Percentiles rank a stretch among this genome's conserved stretches.
Evolutionary conservation across 1,284 basidiomycete genomes (phyloP).

Genomic region (Paramarasmius palmivorus): DNA sequence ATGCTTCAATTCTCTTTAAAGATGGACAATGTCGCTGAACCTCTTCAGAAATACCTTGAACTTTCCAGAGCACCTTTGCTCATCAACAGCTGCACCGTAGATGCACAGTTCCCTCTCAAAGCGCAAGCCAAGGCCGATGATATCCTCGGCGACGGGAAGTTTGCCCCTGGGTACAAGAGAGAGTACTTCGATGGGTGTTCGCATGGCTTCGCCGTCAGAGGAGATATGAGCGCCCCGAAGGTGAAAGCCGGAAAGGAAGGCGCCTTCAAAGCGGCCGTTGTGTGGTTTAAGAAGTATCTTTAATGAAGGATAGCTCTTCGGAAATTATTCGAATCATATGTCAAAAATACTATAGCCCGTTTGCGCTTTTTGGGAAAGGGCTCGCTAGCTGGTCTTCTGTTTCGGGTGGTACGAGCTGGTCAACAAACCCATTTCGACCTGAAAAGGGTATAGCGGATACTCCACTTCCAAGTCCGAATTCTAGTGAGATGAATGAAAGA

Average conservation of each 20-base stretch:
- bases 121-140: slow-evolving; percentile 50
- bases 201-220: slow-evolving; percentile 66
- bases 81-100: slow-evolving; percentile 61
- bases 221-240: slow-evolving; percentile 44
- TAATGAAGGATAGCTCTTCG: too few relatives aligned
- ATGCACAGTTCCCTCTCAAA: slow-evolving; percentile 50
- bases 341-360: too few relatives aligned
- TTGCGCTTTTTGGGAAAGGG: too few relatives aligned
- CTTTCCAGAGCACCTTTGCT: slow-evolving; percentile 55
- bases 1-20: neutral
- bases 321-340: too few relatives aligned
- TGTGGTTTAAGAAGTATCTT: slow-evolving; percentile 46
- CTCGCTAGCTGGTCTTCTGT: too few relatives aligned
- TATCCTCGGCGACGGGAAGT: slow-evolving; percentile 49
- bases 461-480: too few relatives aligned
- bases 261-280: slow-evolving; percentile 53
- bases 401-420: too few relatives aligned
- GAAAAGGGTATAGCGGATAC: too few relatives aligned
- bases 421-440: too few relatives aligned
- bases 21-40: neutral
- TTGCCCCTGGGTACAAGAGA: slow-evolving; percentile 56
- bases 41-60: slow-evolving; percentile 45
- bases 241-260: slow-evolving; percentile 66
- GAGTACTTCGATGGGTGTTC: slow-evolving; percentile 54
- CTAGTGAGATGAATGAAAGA: too few relatives aligned